phyloP scores from a whole-genome alignment of 2,329 filamentous ascomycete species.

The Huntiella bhutanensis region DNA sequence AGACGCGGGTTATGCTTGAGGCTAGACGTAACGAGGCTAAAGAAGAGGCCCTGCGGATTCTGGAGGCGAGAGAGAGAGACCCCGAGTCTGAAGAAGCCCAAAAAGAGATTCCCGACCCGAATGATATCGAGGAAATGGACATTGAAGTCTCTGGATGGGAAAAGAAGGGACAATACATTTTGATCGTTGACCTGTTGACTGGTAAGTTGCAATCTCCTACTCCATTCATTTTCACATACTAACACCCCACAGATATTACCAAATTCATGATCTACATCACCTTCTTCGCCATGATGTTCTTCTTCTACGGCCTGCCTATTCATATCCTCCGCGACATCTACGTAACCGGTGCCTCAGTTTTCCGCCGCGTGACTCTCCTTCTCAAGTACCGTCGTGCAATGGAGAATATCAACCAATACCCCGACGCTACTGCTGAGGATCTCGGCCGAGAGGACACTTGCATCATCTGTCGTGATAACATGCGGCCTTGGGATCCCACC shows the following conservation, averaged over 20 bases:
- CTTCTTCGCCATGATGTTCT: conserved; percentile 85
- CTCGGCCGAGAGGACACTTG: conserved; percentile 76
- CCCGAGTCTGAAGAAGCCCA: conserved; percentile 24
- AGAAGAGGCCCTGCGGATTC: conserved; percentile 33
- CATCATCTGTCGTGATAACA: conserved; percentile 93
- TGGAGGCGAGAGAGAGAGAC: conserved; percentile 28
- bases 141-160: conserved; percentile 94
- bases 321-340: conserved; percentile 94
- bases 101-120: conserved; percentile 35
- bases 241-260: conserved; percentile 47
- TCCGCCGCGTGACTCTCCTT: conserved; percentile 75
- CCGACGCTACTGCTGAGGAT: conserved; percentile 77
- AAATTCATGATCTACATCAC: conserved; percentile 77
- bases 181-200: conserved; percentile 69
- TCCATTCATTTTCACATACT: neutral
- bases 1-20: conserved; percentile 50
- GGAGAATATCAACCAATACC: conserved; percentile 84
- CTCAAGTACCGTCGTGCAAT: conserved; percentile 81
- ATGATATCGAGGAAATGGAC: conserved; percentile 80
- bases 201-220: conserved; percentile 30
- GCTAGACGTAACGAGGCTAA: conserved; percentile 51
- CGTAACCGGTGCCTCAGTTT: conserved; percentile 79
- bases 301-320: conserved; percentile 87
- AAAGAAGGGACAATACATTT: conserved; percentile 79
- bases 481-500: conserved; percentile 54